These are phyloP conservation scores for Astragalus membranaceus DNA, from an alignment of 306 rosid species.

Conservation along the genomic window DNA sequence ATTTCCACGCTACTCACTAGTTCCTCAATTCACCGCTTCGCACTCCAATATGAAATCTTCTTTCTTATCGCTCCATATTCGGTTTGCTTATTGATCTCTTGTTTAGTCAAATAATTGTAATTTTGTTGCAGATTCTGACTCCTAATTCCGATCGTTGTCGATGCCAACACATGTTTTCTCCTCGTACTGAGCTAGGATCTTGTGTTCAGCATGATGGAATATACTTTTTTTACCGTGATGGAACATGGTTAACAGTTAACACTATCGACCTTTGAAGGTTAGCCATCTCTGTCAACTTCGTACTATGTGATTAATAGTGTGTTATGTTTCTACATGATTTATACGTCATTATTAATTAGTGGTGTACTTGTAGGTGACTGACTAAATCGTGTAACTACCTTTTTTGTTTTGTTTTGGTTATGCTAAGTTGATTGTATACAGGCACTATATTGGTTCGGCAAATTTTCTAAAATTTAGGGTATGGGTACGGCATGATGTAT, in stretches of 20 bases:
- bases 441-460: neutral
- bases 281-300: neutral
- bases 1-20: neutral
- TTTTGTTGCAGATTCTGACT: slow-evolving; percentile 15
- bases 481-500: neutral
- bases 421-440: neutral
- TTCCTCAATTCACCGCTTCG: neutral
- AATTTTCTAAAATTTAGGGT: neutral
- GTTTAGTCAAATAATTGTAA: neutral
- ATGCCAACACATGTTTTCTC: neutral
- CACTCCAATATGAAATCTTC: neutral
- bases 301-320: neutral
- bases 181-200: slow-evolving; percentile 6
- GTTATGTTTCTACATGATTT: neutral
- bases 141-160: neutral
- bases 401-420: neutral
- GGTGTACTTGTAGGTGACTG: neutral
- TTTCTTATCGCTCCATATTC: neutral
- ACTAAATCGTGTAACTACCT: neutral
- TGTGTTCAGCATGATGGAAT: neutral
- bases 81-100: neutral
- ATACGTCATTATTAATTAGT: neutral
- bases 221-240: slow-evolving; percentile 18
- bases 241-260: slow-evolving; percentile 26
- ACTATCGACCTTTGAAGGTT: slow-evolving; percentile 13